Conservation (phyloP, 1,284 basidiomycete species). For the Heliocybe sulcata region DNA sequence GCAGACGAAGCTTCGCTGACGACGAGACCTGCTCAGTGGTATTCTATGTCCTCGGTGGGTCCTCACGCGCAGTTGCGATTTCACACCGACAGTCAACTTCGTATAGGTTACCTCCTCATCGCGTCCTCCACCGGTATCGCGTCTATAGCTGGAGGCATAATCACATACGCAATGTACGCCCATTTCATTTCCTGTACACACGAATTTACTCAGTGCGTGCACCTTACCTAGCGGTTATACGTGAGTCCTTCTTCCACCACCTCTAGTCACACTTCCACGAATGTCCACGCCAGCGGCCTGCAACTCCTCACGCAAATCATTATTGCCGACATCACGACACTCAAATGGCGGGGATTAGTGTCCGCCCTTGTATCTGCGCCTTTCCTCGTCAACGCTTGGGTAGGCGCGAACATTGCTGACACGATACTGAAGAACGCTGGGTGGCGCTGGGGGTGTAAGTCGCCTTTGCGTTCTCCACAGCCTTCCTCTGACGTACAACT, state of each 20-base stretch:
- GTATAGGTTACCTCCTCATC: constrained; percentile 29
- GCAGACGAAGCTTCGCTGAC: background rate
- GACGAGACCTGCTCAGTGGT: background rate
- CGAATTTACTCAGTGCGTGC: background rate
- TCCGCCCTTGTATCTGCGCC: constrained; percentile 59
- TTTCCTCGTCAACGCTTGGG: constrained; percentile 62
- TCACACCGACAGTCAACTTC: background rate
- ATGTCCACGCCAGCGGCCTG: constrained; percentile 31
- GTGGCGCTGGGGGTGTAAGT: constrained; percentile 73
- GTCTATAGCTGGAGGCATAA: constrained; percentile 40
- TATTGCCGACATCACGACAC: constrained; percentile 75
- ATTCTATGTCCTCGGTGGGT: background rate
- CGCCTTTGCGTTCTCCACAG: background rate
- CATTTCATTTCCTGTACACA: background rate
- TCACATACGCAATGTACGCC: constrained; percentile 47
- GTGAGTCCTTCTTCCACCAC: background rate
- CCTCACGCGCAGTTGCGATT: background rate
- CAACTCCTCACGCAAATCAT: constrained; percentile 73
- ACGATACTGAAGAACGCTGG: constrained; percentile 44
- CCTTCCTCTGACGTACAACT: background rate
- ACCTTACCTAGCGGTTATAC: background rate
- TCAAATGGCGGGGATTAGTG: constrained; percentile 73
- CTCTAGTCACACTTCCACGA: background rate
- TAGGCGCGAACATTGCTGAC: constrained; percentile 65
- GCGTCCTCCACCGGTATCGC: constrained; percentile 30